Conservation (phyloP, 345 rosid species). For the Lumnitzera racemosa region DNA sequence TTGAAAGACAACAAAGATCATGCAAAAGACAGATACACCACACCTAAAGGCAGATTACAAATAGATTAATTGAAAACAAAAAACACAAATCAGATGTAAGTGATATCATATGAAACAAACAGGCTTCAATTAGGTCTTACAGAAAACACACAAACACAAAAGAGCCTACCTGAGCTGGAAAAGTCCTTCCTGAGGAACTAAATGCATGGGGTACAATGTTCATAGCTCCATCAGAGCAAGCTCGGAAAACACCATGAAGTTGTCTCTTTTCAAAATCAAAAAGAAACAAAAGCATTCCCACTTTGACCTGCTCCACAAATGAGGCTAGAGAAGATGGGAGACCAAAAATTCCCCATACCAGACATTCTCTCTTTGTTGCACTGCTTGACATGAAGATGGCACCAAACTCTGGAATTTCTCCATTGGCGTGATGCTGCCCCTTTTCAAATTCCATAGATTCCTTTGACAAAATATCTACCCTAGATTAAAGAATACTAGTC, state of each 20-base stretch:
- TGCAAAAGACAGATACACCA: too few relatives aligned
- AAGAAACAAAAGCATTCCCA: conserved; percentile 59
- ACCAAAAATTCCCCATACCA: conserved; percentile 36
- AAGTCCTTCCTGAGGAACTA: conserved; percentile 41
- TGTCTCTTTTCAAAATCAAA: conserved; percentile 55
- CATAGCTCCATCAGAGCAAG: conserved; percentile 41
- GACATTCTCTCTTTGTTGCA: conserved; percentile 39
- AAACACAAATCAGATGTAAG: too few relatives aligned
- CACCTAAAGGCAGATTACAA: too few relatives aligned
- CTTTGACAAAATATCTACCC: neutral
- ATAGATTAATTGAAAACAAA: too few relatives aligned
- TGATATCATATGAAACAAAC: too few relatives aligned
- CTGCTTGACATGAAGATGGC: conserved; percentile 61
- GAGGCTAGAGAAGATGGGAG: conserved; percentile 31
- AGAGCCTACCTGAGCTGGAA: conserved; percentile 50
- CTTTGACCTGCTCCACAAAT: conserved; percentile 50
- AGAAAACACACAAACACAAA: neutral
- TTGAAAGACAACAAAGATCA: too few relatives aligned
- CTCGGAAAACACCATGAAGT: conserved; percentile 59
- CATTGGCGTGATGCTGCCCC: conserved; percentile 15
- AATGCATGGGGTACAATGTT: conserved; percentile 47
- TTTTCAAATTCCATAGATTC: conserved; percentile 13
- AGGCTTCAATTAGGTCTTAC: too few relatives aligned
- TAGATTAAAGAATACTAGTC: too few relatives aligned
- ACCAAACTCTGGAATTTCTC: conserved; percentile 40